Evolutionary conservation across 2,329 filamentous ascomycete genomes (phyloP), one percentile per base, ranked within the genome.

Genomic region (Cryphonectria radicalis): DNA sequence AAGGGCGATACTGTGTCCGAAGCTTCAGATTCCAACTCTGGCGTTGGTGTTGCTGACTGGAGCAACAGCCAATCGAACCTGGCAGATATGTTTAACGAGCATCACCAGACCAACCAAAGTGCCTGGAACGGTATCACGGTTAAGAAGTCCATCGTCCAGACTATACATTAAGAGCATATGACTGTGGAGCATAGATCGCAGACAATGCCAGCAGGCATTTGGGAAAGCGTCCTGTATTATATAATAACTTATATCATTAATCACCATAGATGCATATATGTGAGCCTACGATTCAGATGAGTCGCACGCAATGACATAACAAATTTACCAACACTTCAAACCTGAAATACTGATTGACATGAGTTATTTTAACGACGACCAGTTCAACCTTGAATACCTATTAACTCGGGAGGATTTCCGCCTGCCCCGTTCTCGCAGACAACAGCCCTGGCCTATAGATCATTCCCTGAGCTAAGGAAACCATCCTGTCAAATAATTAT

Each of bases 41-140:
- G 32, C 4, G 59, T 19, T n/a, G 37, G 59, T 11, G 19, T 40
- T n/a, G 19, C 11, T 13, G 59, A 37, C 22, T 63, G 59, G 59
- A 63, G 37, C 37, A 63, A n/a, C 59, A 63, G 59, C 35, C 59
- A 63, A 19, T 63, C 59, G 4, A 63, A 63, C 35, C 59, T 63
- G 8, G 59, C 59, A 11, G 59, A 63, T n/a, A 50, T 50, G 46
- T 50, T 50, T 11, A 22, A 50, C 46, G 46, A 50, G 46, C 19
- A 8, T 3, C 46, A 8, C 6, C 43, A 50, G 19, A 4, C 46
- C 22, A 8, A 1, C 43, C 43, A 50, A 8, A 19, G 22, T 4
- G 22, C 22, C 22, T 50, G 46, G 46, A 50, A n/a, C 22, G 46
- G 46, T 8, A 50, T 50, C 46, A 50, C 46, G 22, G 46, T 50